A percentile compares a stretch with the other conserved stretches of the same genome.
phyloP scores from a whole-genome alignment of 202 grass and related monocot genomes.

The Bolboschoenoplectus hybrid region DNA sequence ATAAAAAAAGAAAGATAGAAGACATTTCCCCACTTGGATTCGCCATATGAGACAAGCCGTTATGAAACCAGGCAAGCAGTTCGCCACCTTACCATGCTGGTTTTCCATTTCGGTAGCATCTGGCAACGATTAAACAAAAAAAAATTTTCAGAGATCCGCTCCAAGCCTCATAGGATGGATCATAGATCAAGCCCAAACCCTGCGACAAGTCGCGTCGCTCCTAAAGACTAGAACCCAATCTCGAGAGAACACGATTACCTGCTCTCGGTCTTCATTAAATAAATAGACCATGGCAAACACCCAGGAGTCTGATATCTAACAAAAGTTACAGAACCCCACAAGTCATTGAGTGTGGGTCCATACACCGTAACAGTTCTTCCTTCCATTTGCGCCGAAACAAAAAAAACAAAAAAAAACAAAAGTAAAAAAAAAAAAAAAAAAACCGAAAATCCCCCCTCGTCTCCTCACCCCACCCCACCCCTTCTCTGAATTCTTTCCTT shows the following conservation, averaged over 20 bases:
- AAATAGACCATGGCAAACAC: not conserved
- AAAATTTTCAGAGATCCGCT: conserved; percentile 20
- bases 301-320: not conserved
- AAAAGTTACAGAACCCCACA: not conserved
- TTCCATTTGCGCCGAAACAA: conserved; percentile 14
- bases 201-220: conserved; percentile 26
- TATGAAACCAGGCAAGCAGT: no score
- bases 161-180: not conserved
- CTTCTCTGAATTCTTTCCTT: conserved; percentile 23
- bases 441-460: conserved; percentile 36
- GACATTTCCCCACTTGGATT: no score
- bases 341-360: not conserved
- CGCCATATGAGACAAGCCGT: no score
- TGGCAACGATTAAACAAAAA: not conserved
- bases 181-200: conserved; percentile 28
- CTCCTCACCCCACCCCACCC: conserved; percentile 12
- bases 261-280: not conserved
- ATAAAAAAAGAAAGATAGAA: no score
- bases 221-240: conserved; percentile 14
- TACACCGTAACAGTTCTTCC: not conserved
- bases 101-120: not conserved
- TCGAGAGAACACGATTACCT: conserved; percentile 10
- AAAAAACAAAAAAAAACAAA: not conserved
- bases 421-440: not conserved
- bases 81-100: not conserved